A percentile compares a stretch with the other conserved stretches of the same genome.
Evolutionary conservation across 164 flowering plant genomes (phyloP).

Genomic region (Nymphaea thermarum): DNA sequence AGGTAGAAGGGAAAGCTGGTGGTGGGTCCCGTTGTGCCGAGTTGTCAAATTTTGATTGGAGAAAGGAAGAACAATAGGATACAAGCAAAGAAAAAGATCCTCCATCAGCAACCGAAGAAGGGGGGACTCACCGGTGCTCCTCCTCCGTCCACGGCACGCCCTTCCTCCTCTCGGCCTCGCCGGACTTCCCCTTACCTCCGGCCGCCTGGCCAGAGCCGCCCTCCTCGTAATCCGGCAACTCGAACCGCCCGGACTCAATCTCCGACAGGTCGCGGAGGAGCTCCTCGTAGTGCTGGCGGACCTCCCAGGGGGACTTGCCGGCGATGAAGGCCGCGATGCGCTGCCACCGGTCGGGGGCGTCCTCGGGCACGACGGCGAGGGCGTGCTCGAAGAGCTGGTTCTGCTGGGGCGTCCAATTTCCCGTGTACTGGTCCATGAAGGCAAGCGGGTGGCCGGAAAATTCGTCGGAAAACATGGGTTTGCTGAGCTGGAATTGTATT

Average conservation of each 20-base stretch:
- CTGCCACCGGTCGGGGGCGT: conserved; percentile 36
- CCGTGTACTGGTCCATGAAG: neutral
- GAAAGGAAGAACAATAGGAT: neutral
- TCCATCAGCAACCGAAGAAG: too few species aligned
- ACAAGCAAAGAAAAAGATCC: neutral
- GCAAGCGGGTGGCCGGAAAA: neutral
- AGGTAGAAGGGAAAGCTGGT: too few species aligned
- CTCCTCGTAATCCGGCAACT: conserved; percentile 39
- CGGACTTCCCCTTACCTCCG: conserved; percentile 7
- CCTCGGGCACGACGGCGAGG: conserved; percentile 33
- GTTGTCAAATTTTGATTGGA: neutral
- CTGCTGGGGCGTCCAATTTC: conserved; percentile 27
- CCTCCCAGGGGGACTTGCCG: conserved; percentile 37
- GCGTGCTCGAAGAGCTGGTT: conserved; percentile 64
- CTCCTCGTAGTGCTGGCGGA: conserved; percentile 37
- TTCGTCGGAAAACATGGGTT: neutral
- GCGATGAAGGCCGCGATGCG: conserved; percentile 36
- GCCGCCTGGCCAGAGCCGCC: conserved; percentile 5
- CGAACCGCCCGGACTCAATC: conserved; percentile 56
- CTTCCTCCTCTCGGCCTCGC: conserved; percentile 47
- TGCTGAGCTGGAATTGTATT: neutral
- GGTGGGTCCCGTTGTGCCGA: too few species aligned
- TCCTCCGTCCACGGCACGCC: conserved; percentile 77
- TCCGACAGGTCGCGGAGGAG: conserved; percentile 36
- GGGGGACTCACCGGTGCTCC: conserved; percentile 42